A percentile compares a stretch with the other conserved stretches of the same genome.
Conservation (phyloP, 2,329 filamentous ascomycete species). For the Aspergillus transmontanensis region DNA sequence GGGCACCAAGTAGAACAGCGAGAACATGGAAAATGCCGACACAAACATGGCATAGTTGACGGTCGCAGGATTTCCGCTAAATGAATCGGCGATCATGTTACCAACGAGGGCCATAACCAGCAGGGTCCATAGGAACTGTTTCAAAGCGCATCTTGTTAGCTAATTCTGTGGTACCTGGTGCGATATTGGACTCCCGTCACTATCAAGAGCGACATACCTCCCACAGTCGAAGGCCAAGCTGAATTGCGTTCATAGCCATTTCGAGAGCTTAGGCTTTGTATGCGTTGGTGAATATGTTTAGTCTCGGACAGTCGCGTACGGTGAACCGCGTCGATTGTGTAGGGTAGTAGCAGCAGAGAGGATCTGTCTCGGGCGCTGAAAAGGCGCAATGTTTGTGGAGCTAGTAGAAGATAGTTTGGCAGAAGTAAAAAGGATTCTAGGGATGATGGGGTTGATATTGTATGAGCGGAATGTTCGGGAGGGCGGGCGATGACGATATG, state of each 20-base stretch:
- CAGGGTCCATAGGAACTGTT: slow-evolving; percentile 61
- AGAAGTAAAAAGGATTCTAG: slow-evolving; percentile 9
- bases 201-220: slow-evolving; percentile 26
- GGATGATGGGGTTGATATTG: slow-evolving; percentile 21
- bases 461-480: slow-evolving; percentile 34
- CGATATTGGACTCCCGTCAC: neutral
- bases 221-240: slow-evolving; percentile 35
- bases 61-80: slow-evolving; percentile 57
- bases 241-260: slow-evolving; percentile 31
- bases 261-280: slow-evolving; percentile 13
- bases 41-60: slow-evolving; percentile 58
- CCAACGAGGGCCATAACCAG: slow-evolving; percentile 64
- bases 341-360: neutral
- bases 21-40: slow-evolving; percentile 50
- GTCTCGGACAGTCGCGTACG: neutral
- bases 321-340: neutral
- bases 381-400: neutral
- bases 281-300: neutral
- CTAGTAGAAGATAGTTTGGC: slow-evolving; percentile 8
- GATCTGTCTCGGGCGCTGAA: neutral
- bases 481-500: slow-evolving; percentile 34
- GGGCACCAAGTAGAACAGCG: slow-evolving; percentile 52
- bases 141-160: slow-evolving; percentile 6
- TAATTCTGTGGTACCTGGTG: neutral
- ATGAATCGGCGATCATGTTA: slow-evolving; percentile 61